Evolutionary conservation across 345 rosid species (phyloP).

Genomic region (Eutrema heterophyllum): DNA sequence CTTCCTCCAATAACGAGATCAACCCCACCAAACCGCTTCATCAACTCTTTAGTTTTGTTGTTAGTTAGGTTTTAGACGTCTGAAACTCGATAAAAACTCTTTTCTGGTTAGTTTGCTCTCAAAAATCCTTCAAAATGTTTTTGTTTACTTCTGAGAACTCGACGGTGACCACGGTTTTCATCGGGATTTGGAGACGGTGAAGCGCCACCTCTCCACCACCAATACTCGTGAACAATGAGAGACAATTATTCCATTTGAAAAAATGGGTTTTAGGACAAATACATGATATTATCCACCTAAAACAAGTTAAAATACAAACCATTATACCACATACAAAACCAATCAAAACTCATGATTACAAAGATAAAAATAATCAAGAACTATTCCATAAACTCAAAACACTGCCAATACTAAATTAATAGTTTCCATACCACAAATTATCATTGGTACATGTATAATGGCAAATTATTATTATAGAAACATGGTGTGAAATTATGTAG

Average conservation of each 20-base stretch:
- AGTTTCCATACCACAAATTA: too few species aligned
- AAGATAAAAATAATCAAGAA: too few species aligned
- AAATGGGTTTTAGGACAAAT: slow-evolving; percentile 47
- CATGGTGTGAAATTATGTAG: too few species aligned
- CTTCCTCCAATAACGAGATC: slow-evolving; percentile 93
- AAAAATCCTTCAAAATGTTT: slow-evolving; percentile 57
- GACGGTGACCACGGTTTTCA: slow-evolving; percentile 72
- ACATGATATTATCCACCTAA: slow-evolving; percentile 86
- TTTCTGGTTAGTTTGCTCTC: slow-evolving; percentile 88
- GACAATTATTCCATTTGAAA: slow-evolving; percentile 63
- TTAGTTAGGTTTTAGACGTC: slow-evolving; percentile 52
- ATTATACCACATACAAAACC: background rate
- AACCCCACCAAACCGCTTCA: slow-evolving; percentile 57
- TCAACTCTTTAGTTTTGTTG: slow-evolving; percentile 42
- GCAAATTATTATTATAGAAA: too few species aligned
- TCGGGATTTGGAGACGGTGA: slow-evolving; percentile 58
- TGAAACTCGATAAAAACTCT: slow-evolving; percentile 48
- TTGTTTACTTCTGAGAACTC: slow-evolving; percentile 65
- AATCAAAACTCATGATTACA: too few species aligned
- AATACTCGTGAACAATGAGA: slow-evolving; percentile 89
- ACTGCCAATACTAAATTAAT: too few species aligned
- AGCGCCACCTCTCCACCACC: slow-evolving; percentile 96
- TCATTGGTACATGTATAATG: too few species aligned
- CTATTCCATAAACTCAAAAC: too few species aligned
- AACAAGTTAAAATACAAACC: slow-evolving; percentile 5